These are phyloP conservation scores for Sporothrix brunneoviolacea DNA, from an alignment of 2,329 filamentous ascomycete genomes.

Conservation along the genomic window DNA sequence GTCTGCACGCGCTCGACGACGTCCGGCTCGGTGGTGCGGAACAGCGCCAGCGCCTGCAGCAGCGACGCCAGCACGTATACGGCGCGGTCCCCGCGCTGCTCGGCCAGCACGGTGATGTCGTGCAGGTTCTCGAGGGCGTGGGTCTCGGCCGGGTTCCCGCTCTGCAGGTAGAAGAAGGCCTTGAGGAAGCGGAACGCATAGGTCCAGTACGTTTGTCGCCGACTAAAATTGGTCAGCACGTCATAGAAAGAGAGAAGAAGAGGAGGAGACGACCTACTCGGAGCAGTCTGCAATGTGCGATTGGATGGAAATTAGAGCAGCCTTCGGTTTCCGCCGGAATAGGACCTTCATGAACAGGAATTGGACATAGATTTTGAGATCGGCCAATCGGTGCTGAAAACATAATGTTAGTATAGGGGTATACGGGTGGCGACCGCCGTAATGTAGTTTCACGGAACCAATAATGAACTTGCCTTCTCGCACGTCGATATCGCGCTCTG, in stretches of 20 bases:
- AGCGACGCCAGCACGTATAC: conserved; percentile 59
- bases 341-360: conserved; percentile 65
- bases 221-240: conserved; percentile 17
- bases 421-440: too few relatives aligned
- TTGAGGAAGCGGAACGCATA: conserved; percentile 73
- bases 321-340: conserved; percentile 64
- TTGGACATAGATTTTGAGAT: conserved; percentile 72
- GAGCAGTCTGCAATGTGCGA: conserved; percentile 61
- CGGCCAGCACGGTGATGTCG: conserved; percentile 53
- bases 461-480: conserved; percentile 56
- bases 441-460: too few relatives aligned
- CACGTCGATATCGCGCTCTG: conserved; percentile 65
- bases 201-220: conserved; percentile 66
- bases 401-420: background rate
- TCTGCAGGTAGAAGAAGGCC: conserved; percentile 60
- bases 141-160: conserved; percentile 52
- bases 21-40: conserved; percentile 58
- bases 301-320: conserved; percentile 66
- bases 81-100: conserved; percentile 53
- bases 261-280: conserved; percentile 41
- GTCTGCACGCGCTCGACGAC: conserved; percentile 63
- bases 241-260: conserved; percentile 1
- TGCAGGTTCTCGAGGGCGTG: conserved; percentile 63
- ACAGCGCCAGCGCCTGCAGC: conserved; percentile 62
- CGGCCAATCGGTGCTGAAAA: conserved; percentile 51